Conservation (phyloP, 2,329 filamentous ascomycete genomes). For the Fusarium sp. region DNA sequence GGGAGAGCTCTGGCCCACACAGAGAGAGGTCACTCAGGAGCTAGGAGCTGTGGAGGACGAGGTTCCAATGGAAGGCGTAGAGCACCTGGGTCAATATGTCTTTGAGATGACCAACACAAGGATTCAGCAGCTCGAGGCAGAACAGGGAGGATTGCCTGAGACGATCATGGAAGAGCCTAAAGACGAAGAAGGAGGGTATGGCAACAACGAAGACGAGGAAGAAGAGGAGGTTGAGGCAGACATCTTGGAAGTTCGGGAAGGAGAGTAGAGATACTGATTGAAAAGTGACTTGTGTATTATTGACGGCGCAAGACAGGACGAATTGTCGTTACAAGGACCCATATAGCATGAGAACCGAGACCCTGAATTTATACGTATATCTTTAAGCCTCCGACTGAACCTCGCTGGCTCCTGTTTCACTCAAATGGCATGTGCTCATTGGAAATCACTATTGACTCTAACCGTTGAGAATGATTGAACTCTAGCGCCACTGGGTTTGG, state of each 20-base stretch:
- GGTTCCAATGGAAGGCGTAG: conserved; percentile 85
- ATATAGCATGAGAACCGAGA: neutral
- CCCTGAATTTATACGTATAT: neutral
- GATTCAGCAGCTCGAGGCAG: conserved; percentile 59
- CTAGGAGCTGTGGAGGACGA: conserved; percentile 59
- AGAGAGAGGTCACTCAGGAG: conserved; percentile 59
- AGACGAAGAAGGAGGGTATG: conserved; percentile 45
- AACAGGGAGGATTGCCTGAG: conserved; percentile 41
- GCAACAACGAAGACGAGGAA: conserved; percentile 45
- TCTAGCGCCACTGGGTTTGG: neutral
- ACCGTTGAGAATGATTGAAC: conserved; percentile 9
- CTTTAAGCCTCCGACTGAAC: neutral
- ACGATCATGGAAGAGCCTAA: conserved; percentile 42
- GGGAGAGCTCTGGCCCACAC: conserved; percentile 84
- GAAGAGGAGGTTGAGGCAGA: conserved; percentile 46
- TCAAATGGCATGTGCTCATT: neutral
- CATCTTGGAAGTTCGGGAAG: conserved; percentile 50
- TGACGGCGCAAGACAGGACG: conserved; percentile 11
- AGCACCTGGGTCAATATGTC: conserved; percentile 96
- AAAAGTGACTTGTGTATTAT: conserved; percentile 8
- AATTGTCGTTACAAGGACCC: neutral
- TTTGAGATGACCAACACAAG: conserved; percentile 88
- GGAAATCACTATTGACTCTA: neutral
- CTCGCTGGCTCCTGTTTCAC: neutral
- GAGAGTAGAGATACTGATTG: conserved; percentile 33